Evolutionary conservation across 2,329 filamentous ascomycete genomes (phyloP).

Genomic region (Phialophora chinensis): DNA sequence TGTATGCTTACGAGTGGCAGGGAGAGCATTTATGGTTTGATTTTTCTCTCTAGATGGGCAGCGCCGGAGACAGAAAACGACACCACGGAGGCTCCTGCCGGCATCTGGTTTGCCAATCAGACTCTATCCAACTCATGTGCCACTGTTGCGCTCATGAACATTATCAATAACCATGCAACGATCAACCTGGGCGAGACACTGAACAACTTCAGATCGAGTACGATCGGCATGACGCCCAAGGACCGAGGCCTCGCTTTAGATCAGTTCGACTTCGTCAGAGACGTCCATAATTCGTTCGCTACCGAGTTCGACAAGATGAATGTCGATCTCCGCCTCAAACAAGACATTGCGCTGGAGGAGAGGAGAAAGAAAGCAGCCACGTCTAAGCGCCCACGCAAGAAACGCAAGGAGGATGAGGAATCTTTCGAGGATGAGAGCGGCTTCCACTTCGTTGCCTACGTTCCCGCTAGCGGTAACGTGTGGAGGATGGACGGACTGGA

Average conservation of each 20-base stretch:
- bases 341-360: slow-evolving; percentile 52
- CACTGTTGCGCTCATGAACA: slow-evolving; percentile 90
- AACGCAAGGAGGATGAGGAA: slow-evolving; percentile 50
- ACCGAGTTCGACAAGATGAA: slow-evolving; percentile 52
- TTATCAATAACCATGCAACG: slow-evolving; percentile 79
- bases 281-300: slow-evolving; percentile 86
- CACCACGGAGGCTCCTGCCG: slow-evolving; percentile 62
- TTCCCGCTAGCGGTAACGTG: slow-evolving; percentile 73
- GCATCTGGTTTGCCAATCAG: slow-evolving; percentile 95
- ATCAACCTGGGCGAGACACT: slow-evolving; percentile 74
- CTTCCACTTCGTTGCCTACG: slow-evolving; percentile 89
- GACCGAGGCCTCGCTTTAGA: slow-evolving; percentile 77
- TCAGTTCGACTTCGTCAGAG: slow-evolving; percentile 76
- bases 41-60: slow-evolving; percentile 82
- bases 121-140: slow-evolving; percentile 85
- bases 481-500: slow-evolving; percentile 92
- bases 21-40: slow-evolving; percentile 79
- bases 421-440: slow-evolving; percentile 64
- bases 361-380: slow-evolving; percentile 45
- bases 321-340: slow-evolving; percentile 53
- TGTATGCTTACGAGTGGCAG: slow-evolving; percentile 48
- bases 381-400: slow-evolving; percentile 42
- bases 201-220: slow-evolving; percentile 73
- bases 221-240: slow-evolving; percentile 70
- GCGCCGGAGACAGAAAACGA: slow-evolving; percentile 61